Evolutionary conservation across 108 stramenopile species (phyloP).

Genomic region (Skeletonema marinoi): DNA sequence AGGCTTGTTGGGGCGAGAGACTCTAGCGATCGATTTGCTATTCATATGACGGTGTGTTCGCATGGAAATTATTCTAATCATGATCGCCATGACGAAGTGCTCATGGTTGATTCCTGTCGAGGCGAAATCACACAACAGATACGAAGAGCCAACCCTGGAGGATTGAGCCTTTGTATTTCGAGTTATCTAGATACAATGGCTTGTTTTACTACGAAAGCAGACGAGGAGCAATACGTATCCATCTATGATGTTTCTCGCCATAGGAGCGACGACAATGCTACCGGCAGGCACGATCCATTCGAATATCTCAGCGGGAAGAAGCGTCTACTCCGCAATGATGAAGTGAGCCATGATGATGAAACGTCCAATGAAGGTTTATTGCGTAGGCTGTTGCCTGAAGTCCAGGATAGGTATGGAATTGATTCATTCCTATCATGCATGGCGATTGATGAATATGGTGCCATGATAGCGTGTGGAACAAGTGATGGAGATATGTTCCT

Average conservation of each 20-base stretch:
- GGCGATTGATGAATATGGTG: neutral
- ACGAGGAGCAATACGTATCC: neutral
- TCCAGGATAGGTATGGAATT: neutral
- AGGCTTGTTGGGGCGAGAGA: neutral
- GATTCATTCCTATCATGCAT: neutral
- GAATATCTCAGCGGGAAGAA: neutral
- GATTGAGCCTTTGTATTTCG: neutral
- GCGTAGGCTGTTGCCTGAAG: neutral
- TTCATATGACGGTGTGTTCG: neutral
- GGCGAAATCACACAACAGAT: neutral
- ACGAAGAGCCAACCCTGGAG: neutral
- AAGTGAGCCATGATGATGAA: neutral
- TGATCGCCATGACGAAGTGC: neutral
- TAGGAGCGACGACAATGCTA: neutral
- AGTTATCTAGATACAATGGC: slow-evolving; percentile 1
- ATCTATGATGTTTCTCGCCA: neutral
- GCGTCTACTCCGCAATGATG: neutral
- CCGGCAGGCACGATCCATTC: neutral
- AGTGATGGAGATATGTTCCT: neutral
- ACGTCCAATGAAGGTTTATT: neutral
- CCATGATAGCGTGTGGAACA: neutral
- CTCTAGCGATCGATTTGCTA: neutral
- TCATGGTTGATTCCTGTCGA: neutral
- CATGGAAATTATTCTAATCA: neutral
- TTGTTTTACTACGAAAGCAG: neutral